These are phyloP conservation scores for Saccharomyces pastorianus DNA, from an alignment of 1,139 yeast species.

Conservation along the genomic window DNA sequence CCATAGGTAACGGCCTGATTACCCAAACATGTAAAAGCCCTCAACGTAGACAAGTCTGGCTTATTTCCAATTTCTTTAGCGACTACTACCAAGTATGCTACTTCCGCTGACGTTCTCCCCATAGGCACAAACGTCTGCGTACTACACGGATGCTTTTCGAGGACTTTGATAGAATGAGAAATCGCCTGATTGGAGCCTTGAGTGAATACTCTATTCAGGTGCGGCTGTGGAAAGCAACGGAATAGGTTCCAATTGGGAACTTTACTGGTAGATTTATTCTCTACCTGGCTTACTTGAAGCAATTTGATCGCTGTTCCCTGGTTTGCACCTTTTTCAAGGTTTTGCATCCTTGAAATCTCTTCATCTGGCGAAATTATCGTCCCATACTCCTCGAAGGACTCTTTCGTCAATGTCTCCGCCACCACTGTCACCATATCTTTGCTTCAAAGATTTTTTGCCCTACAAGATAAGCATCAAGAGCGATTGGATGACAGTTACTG, in stretches of 20 bases:
- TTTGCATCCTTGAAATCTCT: conserved; percentile 36
- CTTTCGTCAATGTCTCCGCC: conserved; percentile 39
- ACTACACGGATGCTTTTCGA: conserved; percentile 86
- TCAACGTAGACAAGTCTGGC: conserved; percentile 54
- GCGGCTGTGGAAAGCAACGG: conserved; percentile 68
- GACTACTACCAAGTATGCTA: conserved; percentile 71
- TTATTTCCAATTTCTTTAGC: conserved; percentile 44
- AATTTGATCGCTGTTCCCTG: conserved; percentile 89
- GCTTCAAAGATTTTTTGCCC: neutral
- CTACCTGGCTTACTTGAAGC: conserved; percentile 61
- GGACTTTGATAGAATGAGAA: conserved; percentile 52
- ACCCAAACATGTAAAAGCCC: conserved; percentile 70
- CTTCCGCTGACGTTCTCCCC: conserved; percentile 44
- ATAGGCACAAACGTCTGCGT: conserved; percentile 87
- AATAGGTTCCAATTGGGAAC: conserved; percentile 77
- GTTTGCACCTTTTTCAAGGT: conserved; percentile 53
- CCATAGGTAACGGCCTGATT: conserved; percentile 88
- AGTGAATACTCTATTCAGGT: conserved; percentile 37
- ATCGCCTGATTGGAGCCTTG: neutral
- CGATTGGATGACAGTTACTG: neutral
- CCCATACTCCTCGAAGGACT: conserved; percentile 44
- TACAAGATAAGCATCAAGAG: neutral
- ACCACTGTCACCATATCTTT: neutral
- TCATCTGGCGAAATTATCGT: conserved; percentile 48
- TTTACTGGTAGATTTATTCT: conserved; percentile 38